A percentile compares a stretch with the other conserved stretches of the same genome.
These are phyloP conservation scores for Fusarium longipes DNA, from an alignment of 2,329 filamentous ascomycete genomes.

Conservation along the genomic window DNA sequence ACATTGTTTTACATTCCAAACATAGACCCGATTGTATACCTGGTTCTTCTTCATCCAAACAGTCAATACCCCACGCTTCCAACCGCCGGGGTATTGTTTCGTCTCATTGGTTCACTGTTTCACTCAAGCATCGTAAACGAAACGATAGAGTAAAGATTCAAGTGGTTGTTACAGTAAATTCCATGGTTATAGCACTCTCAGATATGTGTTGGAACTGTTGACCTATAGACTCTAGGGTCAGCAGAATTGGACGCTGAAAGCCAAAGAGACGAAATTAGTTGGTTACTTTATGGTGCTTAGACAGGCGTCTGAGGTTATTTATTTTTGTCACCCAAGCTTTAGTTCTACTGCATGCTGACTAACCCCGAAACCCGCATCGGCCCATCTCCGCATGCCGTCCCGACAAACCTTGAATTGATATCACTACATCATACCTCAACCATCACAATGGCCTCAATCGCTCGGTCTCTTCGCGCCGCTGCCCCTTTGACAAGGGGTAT, in stretches of 20 bases:
- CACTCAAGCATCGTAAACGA: not conserved
- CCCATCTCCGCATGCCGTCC: slow-evolving; percentile 33
- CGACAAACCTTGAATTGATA: slow-evolving; percentile 39
- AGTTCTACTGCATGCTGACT: too few species aligned
- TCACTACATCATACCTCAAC: slow-evolving; percentile 26
- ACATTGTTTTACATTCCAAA: slow-evolving; percentile 11
- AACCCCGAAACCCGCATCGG: slow-evolving; percentile 38
- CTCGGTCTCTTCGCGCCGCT: slow-evolving; percentile 63
- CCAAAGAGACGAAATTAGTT: too few species aligned
- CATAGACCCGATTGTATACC: too few species aligned
- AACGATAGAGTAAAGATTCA: not conserved
- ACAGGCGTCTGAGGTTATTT: too few species aligned
- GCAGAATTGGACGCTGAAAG: too few species aligned
- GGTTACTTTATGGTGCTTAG: too few species aligned
- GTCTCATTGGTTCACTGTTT: slow-evolving; percentile 26
- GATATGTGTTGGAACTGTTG: too few species aligned
- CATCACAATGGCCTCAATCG: slow-evolving; percentile 69
- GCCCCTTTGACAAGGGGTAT: slow-evolving; percentile 58
- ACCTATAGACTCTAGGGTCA: too few species aligned
- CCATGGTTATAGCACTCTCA: not conserved
- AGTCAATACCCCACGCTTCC: slow-evolving; percentile 12
- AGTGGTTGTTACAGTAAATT: slow-evolving; percentile 2
- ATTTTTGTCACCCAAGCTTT: too few species aligned
- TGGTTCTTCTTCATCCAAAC: not conserved
- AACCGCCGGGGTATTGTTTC: not conserved